These are phyloP conservation scores for Rhizophora apiculata DNA, from an alignment of 345 rosid species.

Conservation along the genomic window DNA sequence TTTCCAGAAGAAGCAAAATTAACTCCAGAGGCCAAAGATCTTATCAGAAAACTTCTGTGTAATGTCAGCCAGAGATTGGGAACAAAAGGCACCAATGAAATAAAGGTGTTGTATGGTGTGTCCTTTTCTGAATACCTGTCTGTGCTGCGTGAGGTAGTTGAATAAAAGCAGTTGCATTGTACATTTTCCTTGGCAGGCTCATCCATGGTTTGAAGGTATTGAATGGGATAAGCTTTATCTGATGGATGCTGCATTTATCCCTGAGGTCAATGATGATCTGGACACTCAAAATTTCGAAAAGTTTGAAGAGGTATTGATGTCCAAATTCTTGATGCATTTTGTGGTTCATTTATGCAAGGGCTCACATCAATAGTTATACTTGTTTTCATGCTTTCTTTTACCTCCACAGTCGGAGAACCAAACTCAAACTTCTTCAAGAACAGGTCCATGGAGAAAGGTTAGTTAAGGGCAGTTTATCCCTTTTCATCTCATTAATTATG, in stretches of 20 bases:
- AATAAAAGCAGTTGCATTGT: constrained; percentile 29
- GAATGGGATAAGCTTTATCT: constrained; percentile 81
- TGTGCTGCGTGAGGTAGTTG: constrained; percentile 17
- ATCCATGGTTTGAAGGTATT: constrained; percentile 70
- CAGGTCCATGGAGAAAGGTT: constrained; percentile 94
- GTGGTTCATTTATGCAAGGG: neutral
- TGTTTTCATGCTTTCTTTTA: constrained; percentile 18
- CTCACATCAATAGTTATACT: constrained; percentile 4
- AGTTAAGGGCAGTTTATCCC: constrained; percentile 8
- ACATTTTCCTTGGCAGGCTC: constrained; percentile 49
- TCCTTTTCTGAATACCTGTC: constrained; percentile 42
- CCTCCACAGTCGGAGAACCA: constrained; percentile 52
- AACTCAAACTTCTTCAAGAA: constrained; percentile 38
- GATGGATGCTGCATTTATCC: constrained; percentile 89
- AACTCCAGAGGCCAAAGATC: constrained; percentile 69
- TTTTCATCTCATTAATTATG: neutral
- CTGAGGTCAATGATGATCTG: constrained; percentile 87
- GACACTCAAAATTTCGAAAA: constrained; percentile 97
- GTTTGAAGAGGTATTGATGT: constrained; percentile 69
- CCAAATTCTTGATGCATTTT: constrained; percentile 10
- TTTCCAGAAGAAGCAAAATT: constrained; percentile 89
- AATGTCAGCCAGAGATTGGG: constrained; percentile 82
- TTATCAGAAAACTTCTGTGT: constrained; percentile 72
- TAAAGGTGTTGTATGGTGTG: constrained; percentile 77
- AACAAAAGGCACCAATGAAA: constrained; percentile 75